phyloP scores from a whole-genome alignment of 2,329 filamentous ascomycete genomes.

The Colletotrichum lini region DNA sequence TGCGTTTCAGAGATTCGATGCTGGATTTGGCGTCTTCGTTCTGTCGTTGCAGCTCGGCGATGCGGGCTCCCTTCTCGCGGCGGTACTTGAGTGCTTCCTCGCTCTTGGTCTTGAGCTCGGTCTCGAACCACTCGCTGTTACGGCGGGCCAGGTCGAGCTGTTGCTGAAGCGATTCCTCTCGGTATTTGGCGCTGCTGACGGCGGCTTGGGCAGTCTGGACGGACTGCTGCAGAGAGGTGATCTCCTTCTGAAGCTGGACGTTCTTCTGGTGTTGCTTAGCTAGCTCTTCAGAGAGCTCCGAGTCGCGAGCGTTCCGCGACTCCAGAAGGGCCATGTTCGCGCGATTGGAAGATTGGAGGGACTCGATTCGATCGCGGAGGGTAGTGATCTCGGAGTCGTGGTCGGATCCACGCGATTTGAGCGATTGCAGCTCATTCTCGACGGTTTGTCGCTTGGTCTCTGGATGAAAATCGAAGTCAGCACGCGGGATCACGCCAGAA shows the following conservation, averaged over 20 bases:
- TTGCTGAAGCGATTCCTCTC: constrained; percentile 90
- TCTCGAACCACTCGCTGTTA: constrained; percentile 94
- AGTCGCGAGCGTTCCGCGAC: constrained; percentile 88
- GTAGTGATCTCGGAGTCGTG: constrained; percentile 82
- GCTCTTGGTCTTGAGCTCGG: constrained; percentile 90
- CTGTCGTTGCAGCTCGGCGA: constrained; percentile 88
- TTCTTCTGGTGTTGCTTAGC: constrained; percentile 91
- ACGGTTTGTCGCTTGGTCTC: constrained; percentile 83
- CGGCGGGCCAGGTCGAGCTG: constrained; percentile 90
- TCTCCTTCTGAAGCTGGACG: constrained; percentile 85
- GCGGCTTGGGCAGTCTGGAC: constrained; percentile 86
- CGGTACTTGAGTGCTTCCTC: constrained; percentile 90
- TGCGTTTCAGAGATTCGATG: constrained; percentile 83
- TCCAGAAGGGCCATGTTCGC: constrained; percentile 92
- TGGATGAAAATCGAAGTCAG: constrained; percentile 52
- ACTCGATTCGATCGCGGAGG: constrained; percentile 85
- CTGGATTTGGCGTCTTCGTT: constrained; percentile 87
- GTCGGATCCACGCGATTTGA: constrained; percentile 82
- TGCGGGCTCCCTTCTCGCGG: constrained; percentile 93
- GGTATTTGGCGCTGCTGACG: constrained; percentile 86
- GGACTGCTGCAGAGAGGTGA: constrained; percentile 85
- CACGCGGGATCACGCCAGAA: not conserved
- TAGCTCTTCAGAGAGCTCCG: constrained; percentile 87
- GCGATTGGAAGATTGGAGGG: constrained; percentile 91
- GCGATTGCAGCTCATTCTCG: constrained; percentile 84